These are phyloP conservation scores for Termitomyces sp. DNA, from an alignment of 768 basidiomycete species.

Conservation along the genomic window DNA sequence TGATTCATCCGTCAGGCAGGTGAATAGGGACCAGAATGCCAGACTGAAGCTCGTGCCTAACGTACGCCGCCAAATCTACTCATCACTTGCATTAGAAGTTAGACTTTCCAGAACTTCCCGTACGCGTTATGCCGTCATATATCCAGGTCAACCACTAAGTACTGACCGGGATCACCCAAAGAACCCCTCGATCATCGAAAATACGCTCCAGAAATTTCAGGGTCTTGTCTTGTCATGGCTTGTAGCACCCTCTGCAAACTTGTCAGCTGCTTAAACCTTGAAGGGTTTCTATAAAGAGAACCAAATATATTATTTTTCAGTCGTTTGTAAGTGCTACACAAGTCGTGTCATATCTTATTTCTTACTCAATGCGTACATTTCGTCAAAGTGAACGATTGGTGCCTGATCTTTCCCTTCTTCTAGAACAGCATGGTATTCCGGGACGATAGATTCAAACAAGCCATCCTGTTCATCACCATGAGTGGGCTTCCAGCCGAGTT, in stretches of 20 bases:
- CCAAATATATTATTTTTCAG: neutral
- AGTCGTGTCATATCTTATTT: neutral
- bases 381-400: slow-evolving; percentile 14
- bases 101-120: too few relatives aligned
- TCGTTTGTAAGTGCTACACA: neutral
- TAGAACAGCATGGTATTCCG: slow-evolving; percentile 8
- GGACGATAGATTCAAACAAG: slow-evolving; percentile 11
- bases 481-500: slow-evolving; percentile 11
- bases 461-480: slow-evolving; percentile 12
- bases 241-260: neutral
- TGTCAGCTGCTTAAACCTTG: neutral
- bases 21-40: too few relatives aligned
- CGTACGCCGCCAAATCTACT: too few relatives aligned
- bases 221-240: neutral
- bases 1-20: too few relatives aligned
- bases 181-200: too few relatives aligned
- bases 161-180: too few relatives aligned
- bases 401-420: slow-evolving; percentile 12
- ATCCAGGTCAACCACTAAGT: too few relatives aligned
- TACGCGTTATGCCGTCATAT: too few relatives aligned
- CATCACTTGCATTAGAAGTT: too few relatives aligned
- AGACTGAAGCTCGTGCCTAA: too few relatives aligned
- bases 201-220: too few relatives aligned
- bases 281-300: neutral
- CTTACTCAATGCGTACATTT: slow-evolving; percentile 13